Evolutionary conservation across 345 rosid genomes (phyloP).

Genomic region (Linum trigynum): DNA sequence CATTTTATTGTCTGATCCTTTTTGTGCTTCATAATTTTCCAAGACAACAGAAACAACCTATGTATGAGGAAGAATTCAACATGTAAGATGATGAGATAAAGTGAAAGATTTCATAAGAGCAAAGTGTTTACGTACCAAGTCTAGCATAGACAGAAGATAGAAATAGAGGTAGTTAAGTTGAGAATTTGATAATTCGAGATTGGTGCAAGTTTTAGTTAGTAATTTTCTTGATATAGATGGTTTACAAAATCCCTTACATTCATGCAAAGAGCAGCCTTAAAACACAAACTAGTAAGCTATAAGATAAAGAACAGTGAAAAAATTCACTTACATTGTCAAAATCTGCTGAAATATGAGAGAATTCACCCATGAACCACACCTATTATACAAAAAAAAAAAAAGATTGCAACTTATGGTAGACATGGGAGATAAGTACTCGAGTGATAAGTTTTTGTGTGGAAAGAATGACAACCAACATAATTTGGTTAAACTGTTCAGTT

Average conservation of each 20-base stretch:
- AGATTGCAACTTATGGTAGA: too few relatives aligned
- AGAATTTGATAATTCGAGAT: too few relatives aligned
- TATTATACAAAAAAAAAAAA: slow-evolving; percentile 6
- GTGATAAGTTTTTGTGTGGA: too few relatives aligned
- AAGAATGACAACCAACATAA: too few relatives aligned
- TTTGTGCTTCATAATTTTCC: slow-evolving; percentile 45
- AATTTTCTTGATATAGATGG: too few relatives aligned
- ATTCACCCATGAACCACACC: slow-evolving; percentile 82
- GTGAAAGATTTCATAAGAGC: too few relatives aligned
- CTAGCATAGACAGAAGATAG: too few relatives aligned
- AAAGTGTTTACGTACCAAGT: too few relatives aligned
- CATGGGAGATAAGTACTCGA: too few relatives aligned
- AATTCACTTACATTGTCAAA: slow-evolving; percentile 52
- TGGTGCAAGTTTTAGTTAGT: too few relatives aligned
- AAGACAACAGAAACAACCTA: slow-evolving; percentile 64
- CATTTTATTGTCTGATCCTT: slow-evolving; percentile 16
- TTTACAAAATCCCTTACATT: too few relatives aligned
- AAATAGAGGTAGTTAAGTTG: too few relatives aligned
- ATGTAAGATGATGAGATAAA: not conserved
- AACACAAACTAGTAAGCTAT: not conserved
- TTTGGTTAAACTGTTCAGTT: not conserved
- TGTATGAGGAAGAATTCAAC: slow-evolving; percentile 8
- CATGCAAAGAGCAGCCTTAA: not conserved
- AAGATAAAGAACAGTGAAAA: not conserved
- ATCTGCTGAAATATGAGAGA: slow-evolving; percentile 55